Percentiles rank a stretch among this genome's conserved stretches.
These are phyloP conservation scores for Salix purpurea DNA, from an alignment of 345 rosid species.

Conservation along the genomic window DNA sequence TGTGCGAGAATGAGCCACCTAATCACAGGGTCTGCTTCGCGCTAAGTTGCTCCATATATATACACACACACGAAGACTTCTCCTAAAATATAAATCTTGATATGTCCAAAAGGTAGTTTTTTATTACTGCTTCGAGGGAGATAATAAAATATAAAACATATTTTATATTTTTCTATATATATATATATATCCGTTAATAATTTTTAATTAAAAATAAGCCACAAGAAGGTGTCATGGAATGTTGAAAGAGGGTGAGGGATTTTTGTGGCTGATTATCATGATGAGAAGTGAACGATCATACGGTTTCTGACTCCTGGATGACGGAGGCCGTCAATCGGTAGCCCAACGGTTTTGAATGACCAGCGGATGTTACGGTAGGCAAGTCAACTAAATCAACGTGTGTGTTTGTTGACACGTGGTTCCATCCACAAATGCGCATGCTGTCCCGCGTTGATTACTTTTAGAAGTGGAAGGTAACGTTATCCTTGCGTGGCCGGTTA, in stretches of 20 bases:
- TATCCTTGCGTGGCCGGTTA: no score
- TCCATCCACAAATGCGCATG: neutral
- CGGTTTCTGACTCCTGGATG: neutral
- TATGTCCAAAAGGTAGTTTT: no score
- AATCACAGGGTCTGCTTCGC: neutral
- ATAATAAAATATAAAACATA: no score
- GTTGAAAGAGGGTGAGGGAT: neutral
- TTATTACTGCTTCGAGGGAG: no score
- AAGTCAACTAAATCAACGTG: neutral
- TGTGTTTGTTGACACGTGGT: slow-evolving; percentile 21
- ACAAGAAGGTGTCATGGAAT: neutral
- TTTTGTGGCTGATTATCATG: neutral
- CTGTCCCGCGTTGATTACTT: no score
- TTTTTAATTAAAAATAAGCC: no score
- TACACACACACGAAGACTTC: neutral
- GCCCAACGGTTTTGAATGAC: neutral
- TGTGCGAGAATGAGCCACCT: neutral
- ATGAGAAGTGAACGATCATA: neutral
- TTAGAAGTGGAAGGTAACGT: no score
- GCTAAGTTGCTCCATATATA: neutral
- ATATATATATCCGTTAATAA: no score
- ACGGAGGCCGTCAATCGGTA: neutral
- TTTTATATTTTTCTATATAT: no score
- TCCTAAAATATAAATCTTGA: neutral
- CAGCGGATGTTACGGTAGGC: slow-evolving; percentile 5